phyloP scores from a whole-genome alignment of 2,329 filamentous ascomycete species.

The Ascochyta lentis region DNA sequence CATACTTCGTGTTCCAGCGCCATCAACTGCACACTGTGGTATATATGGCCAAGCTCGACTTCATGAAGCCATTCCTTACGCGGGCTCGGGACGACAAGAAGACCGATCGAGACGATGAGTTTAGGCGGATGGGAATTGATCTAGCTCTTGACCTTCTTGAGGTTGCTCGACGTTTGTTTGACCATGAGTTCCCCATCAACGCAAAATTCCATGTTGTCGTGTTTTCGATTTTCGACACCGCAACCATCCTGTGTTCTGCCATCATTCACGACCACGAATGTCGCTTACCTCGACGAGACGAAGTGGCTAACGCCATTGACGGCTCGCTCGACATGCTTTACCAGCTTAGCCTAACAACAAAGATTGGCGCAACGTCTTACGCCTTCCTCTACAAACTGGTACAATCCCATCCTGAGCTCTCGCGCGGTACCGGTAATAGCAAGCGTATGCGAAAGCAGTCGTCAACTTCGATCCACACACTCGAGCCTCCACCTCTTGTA shows the following conservation, averaged over 20 bases:
- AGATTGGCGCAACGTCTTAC: conserved; percentile 40
- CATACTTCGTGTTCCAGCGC: conserved; percentile 57
- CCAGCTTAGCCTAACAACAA: conserved; percentile 38
- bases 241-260: conserved; percentile 59
- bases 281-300: conserved; percentile 51
- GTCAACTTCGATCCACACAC: background rate
- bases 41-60: conserved; percentile 56
- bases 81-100: conserved; percentile 38
- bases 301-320: conserved; percentile 52
- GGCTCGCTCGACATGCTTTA: conserved; percentile 38
- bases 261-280: conserved; percentile 58
- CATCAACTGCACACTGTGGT: conserved; percentile 55
- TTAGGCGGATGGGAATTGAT: conserved; percentile 54
- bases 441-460: conserved; percentile 26
- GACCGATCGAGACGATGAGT: conserved; percentile 45
- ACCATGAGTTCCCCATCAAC: conserved; percentile 55
- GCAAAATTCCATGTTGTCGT: conserved; percentile 59
- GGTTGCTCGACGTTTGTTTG: conserved; percentile 52
- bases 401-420: conserved; percentile 35
- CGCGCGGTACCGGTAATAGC: conserved; percentile 10
- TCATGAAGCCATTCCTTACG: conserved; percentile 57
- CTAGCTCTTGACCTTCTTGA: conserved; percentile 54
- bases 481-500: conserved; percentile 3
- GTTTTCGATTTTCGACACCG: conserved; percentile 61
- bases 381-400: conserved; percentile 42